Evolutionary conservation across 2,329 filamentous ascomycete genomes (phyloP).

Genomic region (Chaetomiaceae sp.): DNA sequence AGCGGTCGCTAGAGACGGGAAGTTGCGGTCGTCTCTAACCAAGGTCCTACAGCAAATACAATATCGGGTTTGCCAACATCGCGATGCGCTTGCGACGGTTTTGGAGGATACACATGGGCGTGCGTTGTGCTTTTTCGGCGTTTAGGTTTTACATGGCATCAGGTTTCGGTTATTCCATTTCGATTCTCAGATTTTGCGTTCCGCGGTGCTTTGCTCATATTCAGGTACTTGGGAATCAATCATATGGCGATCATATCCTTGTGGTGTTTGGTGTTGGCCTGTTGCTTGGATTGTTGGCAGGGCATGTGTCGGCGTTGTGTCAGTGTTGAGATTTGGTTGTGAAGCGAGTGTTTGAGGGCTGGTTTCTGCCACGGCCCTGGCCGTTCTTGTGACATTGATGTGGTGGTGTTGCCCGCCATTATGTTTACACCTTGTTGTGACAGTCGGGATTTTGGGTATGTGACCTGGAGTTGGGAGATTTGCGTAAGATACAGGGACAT

Average conservation of each 20-base stretch:
- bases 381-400: neutral
- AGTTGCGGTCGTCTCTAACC: no score
- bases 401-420: neutral
- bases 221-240: constrained; percentile 1
- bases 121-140: neutral
- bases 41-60: no score
- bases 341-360: neutral
- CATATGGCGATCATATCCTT: neutral
- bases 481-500: neutral
- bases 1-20: no score
- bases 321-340: neutral
- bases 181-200: neutral
- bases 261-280: neutral
- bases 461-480: neutral
- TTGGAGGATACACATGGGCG: neutral
- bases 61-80: no score
- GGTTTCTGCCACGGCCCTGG: neutral
- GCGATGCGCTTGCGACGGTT: no score
- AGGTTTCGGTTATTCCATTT: neutral
- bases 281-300: neutral
- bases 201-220: neutral
- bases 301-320: neutral
- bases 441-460: neutral
- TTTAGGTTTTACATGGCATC: neutral
- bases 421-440: neutral